phyloP scores from a whole-genome alignment of 257 asterid genomes.

The Nicotiana undulata region DNA sequence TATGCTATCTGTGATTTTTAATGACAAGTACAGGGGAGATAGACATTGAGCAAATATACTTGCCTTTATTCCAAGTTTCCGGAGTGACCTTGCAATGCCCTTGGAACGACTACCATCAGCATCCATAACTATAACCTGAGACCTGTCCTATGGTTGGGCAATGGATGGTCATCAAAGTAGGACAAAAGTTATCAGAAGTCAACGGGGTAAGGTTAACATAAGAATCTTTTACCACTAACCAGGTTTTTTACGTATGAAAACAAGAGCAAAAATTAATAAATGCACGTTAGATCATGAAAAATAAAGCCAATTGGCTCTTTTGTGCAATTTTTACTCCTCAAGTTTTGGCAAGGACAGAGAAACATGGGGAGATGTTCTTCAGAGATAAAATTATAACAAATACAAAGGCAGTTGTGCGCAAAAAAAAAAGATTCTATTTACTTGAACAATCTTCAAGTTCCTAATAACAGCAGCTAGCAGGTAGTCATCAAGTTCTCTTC shows the following conservation, averaged over 20 bases:
- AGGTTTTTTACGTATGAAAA: neutral
- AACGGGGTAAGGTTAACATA: neutral
- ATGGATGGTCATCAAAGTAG: neutral
- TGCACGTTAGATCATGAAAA: neutral
- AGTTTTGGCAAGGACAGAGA: neutral
- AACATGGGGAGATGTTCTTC: neutral
- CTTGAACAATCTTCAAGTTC: conserved; percentile 78
- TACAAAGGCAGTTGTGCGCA: neutral
- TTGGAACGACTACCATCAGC: conserved; percentile 82
- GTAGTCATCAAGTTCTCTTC: conserved; percentile 60
- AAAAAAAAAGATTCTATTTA: conserved; percentile 27
- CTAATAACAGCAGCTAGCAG: conserved; percentile 79
- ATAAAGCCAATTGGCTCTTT: neutral
- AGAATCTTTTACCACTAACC: neutral
- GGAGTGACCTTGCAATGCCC: conserved; percentile 73
- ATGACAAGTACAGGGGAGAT: neutral
- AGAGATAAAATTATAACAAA: neutral
- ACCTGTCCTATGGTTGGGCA: conserved; percentile 41
- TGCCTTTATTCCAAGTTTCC: conserved; percentile 80
- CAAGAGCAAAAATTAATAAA: neutral
- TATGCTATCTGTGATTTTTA: neutral
- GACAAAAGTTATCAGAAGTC: neutral
- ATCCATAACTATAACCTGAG: conserved; percentile 89
- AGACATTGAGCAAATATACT: conserved; percentile 18
- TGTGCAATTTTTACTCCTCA: neutral